Percentiles rank a stretch among this genome's conserved stretches.
Evolutionary conservation across 306 rosid genomes (phyloP).

Genomic region (Cucumis melo): DNA sequence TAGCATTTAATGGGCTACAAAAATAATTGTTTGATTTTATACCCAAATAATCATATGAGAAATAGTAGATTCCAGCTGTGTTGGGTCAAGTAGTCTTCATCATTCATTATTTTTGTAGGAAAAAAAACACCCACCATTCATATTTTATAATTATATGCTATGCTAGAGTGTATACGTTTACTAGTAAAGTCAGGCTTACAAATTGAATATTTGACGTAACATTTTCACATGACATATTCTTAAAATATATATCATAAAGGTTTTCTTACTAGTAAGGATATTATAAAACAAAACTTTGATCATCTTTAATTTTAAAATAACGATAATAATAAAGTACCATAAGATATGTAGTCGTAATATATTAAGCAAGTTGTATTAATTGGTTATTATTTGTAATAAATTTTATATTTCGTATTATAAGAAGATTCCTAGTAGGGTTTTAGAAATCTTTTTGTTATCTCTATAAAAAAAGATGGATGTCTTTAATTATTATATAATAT

Average conservation of each 20-base stretch:
- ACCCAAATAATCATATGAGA: background rate
- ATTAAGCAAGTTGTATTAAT: background rate
- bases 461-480: background rate
- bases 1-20: background rate
- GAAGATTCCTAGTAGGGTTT: background rate
- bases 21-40: background rate
- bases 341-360: background rate
- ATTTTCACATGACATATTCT: background rate
- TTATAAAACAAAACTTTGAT: too few relatives aligned
- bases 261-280: background rate
- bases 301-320: too few relatives aligned
- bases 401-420: background rate
- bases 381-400: background rate
- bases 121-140: background rate
- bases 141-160: background rate
- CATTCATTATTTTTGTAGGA: background rate
- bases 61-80: background rate
- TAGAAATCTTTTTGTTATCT: background rate
- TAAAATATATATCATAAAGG: background rate
- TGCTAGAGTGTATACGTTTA: background rate
- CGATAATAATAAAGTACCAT: background rate
- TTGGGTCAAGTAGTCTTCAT: background rate
- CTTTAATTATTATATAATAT: background rate
- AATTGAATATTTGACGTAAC: background rate
- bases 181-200: background rate